Conservation (phyloP, 2,329 filamentous ascomycete genomes). For the Endocalyx cinctus region DNA sequence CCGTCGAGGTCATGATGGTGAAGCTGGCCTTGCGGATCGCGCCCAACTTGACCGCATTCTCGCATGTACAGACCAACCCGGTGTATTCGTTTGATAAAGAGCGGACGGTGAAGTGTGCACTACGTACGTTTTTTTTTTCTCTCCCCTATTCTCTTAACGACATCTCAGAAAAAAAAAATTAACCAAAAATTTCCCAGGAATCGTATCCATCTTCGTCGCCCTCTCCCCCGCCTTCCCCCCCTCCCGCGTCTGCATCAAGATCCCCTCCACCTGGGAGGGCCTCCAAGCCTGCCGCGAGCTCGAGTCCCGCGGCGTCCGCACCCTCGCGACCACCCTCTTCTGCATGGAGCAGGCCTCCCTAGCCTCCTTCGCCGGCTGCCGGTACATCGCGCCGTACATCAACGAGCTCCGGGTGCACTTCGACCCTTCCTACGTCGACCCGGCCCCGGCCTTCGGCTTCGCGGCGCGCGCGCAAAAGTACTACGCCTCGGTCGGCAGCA, state of each 20-base stretch:
- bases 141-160: neutral
- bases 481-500: constrained; percentile 36
- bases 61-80: constrained; percentile 59
- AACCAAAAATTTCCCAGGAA: constrained; percentile 32
- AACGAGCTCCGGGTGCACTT: constrained; percentile 63
- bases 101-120: constrained; percentile 46
- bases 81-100: constrained; percentile 45
- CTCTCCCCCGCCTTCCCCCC: constrained; percentile 39
- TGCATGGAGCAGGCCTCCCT: constrained; percentile 55
- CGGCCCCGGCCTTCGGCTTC: constrained; percentile 45
- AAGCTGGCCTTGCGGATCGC: constrained; percentile 48
- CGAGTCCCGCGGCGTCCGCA: constrained; percentile 49
- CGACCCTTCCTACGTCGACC: constrained; percentile 45
- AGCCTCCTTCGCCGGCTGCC: constrained; percentile 52
- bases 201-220: constrained; percentile 42
- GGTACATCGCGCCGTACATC: constrained; percentile 62
- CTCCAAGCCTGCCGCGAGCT: constrained; percentile 53
- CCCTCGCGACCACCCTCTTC: constrained; percentile 60
- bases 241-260: constrained; percentile 56
- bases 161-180: neutral
- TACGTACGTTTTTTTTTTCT: constrained; percentile 34
- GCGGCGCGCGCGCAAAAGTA: constrained; percentile 49
- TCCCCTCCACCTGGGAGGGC: constrained; percentile 60
- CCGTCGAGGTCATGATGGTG: constrained; percentile 54
- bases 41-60: constrained; percentile 43